phyloP scores from a whole-genome alignment of 768 basidiomycete genomes.

The Hysterangium stoloniferum region DNA sequence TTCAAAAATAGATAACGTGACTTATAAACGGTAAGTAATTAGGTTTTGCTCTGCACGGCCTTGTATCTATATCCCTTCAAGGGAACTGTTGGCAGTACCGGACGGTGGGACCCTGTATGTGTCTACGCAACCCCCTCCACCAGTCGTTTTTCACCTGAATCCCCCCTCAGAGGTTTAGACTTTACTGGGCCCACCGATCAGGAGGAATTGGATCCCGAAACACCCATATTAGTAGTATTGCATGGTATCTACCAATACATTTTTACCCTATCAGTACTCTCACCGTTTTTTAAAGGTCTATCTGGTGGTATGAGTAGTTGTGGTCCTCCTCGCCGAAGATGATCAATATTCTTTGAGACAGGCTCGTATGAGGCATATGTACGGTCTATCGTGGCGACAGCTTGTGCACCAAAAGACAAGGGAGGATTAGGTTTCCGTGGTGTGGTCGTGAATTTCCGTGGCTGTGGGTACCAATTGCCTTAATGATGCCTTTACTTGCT shows the following conservation, averaged over 20 bases:
- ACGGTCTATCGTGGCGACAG: constrained; percentile 68
- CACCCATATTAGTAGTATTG: constrained; percentile 34
- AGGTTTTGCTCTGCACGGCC: too few species aligned
- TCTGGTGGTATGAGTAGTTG: constrained; percentile 41
- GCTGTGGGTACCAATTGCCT: constrained; percentile 79
- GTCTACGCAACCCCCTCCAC: not conserved
- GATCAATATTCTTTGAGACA: too few species aligned
- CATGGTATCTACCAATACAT: too few species aligned
- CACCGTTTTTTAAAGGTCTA: constrained; percentile 16
- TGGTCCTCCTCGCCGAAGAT: too few species aligned
- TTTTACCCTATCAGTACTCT: not conserved
- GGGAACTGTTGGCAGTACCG: constrained; percentile 39
- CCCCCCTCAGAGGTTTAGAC: constrained; percentile 50
- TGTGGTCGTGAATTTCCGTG: constrained; percentile 87
- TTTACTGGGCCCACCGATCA: constrained; percentile 33
- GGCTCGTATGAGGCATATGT: constrained; percentile 93
- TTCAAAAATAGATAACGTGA: constrained; percentile 44
- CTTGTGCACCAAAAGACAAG: constrained; percentile 57
- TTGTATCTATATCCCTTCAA: constrained; percentile 19
- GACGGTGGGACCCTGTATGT: constrained; percentile 64
- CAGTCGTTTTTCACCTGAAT: constrained; percentile 2
- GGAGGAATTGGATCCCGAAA: constrained; percentile 25
- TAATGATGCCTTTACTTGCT: not conserved
- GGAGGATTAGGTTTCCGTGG: constrained; percentile 91
- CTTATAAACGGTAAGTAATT: constrained; percentile 46